These are phyloP conservation scores for Biscogniauxia mediterranea DNA, from an alignment of 2,329 filamentous ascomycete genomes.

Conservation along the genomic window DNA sequence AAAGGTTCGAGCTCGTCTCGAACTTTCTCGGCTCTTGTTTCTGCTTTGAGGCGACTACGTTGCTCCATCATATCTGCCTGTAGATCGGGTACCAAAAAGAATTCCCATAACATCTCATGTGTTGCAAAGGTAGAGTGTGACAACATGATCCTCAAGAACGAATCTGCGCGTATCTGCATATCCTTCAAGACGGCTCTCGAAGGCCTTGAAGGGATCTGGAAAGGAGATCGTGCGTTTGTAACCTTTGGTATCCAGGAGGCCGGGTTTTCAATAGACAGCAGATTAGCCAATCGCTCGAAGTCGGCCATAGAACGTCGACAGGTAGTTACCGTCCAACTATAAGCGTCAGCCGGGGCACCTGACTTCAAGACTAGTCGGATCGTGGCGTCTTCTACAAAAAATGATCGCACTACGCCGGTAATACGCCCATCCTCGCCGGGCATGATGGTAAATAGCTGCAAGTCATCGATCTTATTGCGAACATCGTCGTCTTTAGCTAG, in stretches of 20 bases:
- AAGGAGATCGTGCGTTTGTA: conserved; percentile 76
- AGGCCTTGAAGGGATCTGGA: conserved; percentile 89
- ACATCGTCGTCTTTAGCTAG: conserved; percentile 98
- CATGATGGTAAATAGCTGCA: conserved; percentile 76
- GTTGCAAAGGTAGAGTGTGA: conserved; percentile 89
- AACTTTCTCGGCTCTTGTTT: conserved; percentile 78
- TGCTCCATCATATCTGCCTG: conserved; percentile 88
- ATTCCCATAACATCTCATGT: conserved; percentile 98
- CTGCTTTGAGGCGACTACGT: conserved; percentile 81
- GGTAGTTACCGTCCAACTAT: conserved; percentile 90
- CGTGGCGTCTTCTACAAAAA: conserved; percentile 95
- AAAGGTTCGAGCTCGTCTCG: conserved; percentile 86
- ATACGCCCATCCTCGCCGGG: conserved; percentile 75
- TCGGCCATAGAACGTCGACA: conserved; percentile 84
- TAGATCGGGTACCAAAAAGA: conserved; percentile 93
- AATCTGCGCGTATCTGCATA: conserved; percentile 81
- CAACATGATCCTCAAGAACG: conserved; percentile 82
- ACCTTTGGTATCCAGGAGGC: conserved; percentile 91
- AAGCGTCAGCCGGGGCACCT: conserved; percentile 76
- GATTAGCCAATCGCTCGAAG: conserved; percentile 85
- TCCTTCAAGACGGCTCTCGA: conserved; percentile 84
- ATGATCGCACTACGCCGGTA: conserved; percentile 89
- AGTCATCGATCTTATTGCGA: conserved; percentile 91
- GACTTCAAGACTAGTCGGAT: conserved; percentile 93
- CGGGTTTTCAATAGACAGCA: conserved; percentile 84